Conservation (phyloP, 2,329 filamentous ascomycete species). For the Calonectria honghensis region DNA sequence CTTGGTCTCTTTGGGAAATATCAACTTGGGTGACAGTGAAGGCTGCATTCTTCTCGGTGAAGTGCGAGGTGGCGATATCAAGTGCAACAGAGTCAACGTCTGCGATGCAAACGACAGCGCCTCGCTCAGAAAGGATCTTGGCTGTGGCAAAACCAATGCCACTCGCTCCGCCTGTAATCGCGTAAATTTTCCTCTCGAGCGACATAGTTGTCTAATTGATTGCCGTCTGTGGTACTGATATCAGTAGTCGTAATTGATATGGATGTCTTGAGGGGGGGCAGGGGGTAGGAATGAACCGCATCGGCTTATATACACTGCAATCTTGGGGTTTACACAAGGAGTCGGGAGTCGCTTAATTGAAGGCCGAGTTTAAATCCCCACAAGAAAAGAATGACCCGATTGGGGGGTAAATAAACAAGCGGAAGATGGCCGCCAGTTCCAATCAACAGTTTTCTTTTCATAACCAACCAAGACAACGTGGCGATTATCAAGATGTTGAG, state of each 20-base stretch:
- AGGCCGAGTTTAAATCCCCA: conserved; percentile 37
- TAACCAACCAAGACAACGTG: background rate
- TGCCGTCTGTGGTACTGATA: background rate
- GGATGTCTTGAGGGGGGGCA: background rate
- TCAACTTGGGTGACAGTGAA: conserved; percentile 67
- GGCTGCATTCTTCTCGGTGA: conserved; percentile 51
- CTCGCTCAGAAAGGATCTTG: conserved; percentile 59
- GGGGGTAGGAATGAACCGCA: background rate
- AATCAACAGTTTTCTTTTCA: background rate
- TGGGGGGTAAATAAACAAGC: conserved; percentile 40
- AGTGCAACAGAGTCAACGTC: conserved; percentile 60
- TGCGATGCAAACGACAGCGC: conserved; percentile 63
- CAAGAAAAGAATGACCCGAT: conserved; percentile 41
- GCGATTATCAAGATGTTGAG: background rate
- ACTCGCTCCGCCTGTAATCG: conserved; percentile 65
- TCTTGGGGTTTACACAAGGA: conserved; percentile 7
- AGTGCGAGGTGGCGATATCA: conserved; percentile 56
- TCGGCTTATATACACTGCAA: background rate
- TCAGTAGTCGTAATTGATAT: no score
- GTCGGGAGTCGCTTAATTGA: conserved; percentile 32
- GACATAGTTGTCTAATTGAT: conserved; percentile 51
- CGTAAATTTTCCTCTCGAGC: conserved; percentile 60
- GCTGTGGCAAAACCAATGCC: conserved; percentile 67
- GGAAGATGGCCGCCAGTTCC: background rate
- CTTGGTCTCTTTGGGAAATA: conserved; percentile 67